phyloP scores from a whole-genome alignment of 139 green algal genomes.

The Pleodorina starrii region DNA sequence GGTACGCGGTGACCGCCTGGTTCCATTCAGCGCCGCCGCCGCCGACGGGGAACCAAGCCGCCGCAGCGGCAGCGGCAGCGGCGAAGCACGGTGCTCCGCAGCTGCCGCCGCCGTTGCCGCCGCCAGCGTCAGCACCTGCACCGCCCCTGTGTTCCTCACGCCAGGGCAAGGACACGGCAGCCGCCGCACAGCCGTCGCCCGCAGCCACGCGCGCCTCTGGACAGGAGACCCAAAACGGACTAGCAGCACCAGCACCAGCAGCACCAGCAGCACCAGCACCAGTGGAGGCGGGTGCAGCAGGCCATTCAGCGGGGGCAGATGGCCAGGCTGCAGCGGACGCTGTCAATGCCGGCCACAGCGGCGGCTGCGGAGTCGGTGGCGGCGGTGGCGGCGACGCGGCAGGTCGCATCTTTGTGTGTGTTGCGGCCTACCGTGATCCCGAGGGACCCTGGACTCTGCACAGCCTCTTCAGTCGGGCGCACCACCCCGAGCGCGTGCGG shows the following conservation, averaged over 20 bases:
- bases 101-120: not conserved
- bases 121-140: too few relatives aligned
- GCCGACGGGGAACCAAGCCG: not conserved
- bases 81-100: not conserved
- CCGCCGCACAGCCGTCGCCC: too few relatives aligned
- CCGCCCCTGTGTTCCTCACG: too few relatives aligned
- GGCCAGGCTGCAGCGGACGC: not conserved
- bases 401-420: constrained; percentile 82
- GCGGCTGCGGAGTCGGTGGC: not conserved
- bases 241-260: too few relatives aligned
- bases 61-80: not conserved
- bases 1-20: constrained; percentile 77
- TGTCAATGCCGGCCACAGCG: too few relatives aligned
- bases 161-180: too few relatives aligned
- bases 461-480: constrained; percentile 41
- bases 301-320: not conserved
- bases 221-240: too few relatives aligned
- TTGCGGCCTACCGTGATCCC: constrained; percentile 80
- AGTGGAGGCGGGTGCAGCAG: not conserved
- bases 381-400: not conserved
- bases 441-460: constrained; percentile 79
- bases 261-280: not conserved
- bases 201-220: too few relatives aligned
- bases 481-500: constrained; percentile 73
- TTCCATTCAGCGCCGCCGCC: constrained; percentile 61